Evolutionary conservation across 2,329 filamentous ascomycete genomes (phyloP).

Genomic region (Fusarium sp.): DNA sequence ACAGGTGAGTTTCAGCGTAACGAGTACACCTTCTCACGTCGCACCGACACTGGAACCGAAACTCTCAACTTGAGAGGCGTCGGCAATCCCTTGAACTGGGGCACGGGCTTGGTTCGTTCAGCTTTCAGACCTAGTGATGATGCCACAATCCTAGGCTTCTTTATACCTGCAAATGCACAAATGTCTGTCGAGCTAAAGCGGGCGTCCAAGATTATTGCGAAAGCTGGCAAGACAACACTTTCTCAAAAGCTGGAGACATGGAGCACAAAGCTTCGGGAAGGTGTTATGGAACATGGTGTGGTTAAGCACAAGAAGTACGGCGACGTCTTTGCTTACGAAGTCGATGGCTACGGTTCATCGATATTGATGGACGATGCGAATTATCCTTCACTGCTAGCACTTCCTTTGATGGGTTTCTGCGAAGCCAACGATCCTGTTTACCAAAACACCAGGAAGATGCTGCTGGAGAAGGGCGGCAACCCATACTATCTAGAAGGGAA

Average conservation of each 20-base stretch:
- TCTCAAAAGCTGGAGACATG: conserved; percentile 68
- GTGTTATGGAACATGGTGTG: conserved; percentile 87
- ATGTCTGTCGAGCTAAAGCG: conserved; percentile 90
- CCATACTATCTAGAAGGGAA: conserved; percentile 87
- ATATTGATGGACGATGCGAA: conserved; percentile 94
- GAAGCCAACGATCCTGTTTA: conserved; percentile 76
- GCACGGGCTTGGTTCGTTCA: conserved; percentile 87
- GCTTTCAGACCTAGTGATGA: conserved; percentile 97
- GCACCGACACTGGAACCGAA: conserved; percentile 86
- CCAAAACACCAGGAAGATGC: conserved; percentile 84
- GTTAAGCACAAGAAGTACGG: conserved; percentile 80
- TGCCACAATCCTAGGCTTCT: conserved; percentile 91
- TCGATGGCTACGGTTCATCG: conserved; percentile 85
- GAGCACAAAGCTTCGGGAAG: conserved; percentile 75
- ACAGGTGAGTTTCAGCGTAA: conserved; percentile 76
- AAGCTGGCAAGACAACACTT: conserved; percentile 66
- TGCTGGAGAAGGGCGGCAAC: conserved; percentile 81
- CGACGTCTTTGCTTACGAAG: conserved; percentile 86
- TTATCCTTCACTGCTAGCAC: conserved; percentile 81
- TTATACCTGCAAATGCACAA: conserved; percentile 96
- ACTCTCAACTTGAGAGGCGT: conserved; percentile 84
- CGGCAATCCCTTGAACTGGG: conserved; percentile 90
- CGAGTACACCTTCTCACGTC: conserved; percentile 87
- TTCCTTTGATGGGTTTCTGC: conserved; percentile 84
- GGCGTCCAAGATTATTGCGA: conserved; percentile 75